Evolutionary conservation across 2,329 filamentous ascomycete genomes (phyloP).

Genomic region (Plenodomus biglobosus): DNA sequence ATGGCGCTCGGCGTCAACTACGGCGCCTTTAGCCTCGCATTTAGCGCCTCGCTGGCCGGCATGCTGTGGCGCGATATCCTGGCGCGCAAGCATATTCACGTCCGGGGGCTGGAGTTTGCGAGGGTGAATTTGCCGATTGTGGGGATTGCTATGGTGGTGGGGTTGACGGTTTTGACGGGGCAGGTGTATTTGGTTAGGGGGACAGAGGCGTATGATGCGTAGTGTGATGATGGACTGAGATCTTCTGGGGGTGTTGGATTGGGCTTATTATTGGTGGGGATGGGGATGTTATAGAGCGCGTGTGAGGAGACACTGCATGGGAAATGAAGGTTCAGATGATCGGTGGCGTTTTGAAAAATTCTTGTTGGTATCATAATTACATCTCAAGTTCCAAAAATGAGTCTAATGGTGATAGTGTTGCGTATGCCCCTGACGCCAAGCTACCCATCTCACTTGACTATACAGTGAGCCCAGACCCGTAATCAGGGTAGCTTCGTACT

Average conservation of each 20-base stretch:
- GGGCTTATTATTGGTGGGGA: too few species aligned
- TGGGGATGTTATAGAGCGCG: too few species aligned
- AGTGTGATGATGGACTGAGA: background rate
- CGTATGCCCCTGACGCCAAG: too few species aligned
- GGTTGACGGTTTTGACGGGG: slow-evolving; percentile 62
- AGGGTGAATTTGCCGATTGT: slow-evolving; percentile 71
- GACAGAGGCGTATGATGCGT: slow-evolving; percentile 8
- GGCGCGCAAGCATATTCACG: slow-evolving; percentile 65
- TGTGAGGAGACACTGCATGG: too few species aligned
- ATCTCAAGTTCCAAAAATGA: background rate
- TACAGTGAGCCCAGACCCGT: background rate
- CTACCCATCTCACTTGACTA: background rate
- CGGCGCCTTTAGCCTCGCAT: slow-evolving; percentile 71
- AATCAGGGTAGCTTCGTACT: background rate
- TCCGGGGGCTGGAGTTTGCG: slow-evolving; percentile 66
- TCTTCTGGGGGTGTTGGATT: background rate
- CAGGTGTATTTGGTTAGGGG: slow-evolving; percentile 63
- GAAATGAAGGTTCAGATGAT: too few species aligned
- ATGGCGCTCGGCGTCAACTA: slow-evolving; percentile 77
- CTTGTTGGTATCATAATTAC: background rate
- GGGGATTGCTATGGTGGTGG: slow-evolving; percentile 66
- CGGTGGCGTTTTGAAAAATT: too few species aligned
- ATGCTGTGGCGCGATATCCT: slow-evolving; percentile 74
- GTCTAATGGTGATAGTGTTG: background rate
- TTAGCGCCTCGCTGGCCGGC: slow-evolving; percentile 71